These are phyloP conservation scores for Pluteus cervinus DNA, from an alignment of 768 basidiomycete genomes.

Conservation along the genomic window DNA sequence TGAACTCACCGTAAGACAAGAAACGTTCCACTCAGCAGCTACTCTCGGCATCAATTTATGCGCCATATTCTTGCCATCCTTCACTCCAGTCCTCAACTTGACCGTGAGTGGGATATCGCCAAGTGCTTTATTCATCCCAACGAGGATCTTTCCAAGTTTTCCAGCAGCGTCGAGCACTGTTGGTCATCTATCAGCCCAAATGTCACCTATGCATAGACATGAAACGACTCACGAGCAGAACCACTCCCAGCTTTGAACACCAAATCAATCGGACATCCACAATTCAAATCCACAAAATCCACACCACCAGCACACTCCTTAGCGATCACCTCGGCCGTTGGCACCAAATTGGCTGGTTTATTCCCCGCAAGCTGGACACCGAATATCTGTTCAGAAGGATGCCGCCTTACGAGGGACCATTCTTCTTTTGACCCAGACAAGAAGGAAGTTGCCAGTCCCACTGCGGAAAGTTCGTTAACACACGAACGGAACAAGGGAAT, in stretches of 20 bases:
- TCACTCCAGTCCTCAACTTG: constrained; percentile 90
- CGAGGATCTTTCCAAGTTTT: constrained; percentile 79
- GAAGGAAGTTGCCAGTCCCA: constrained; percentile 93
- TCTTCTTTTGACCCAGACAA: constrained; percentile 86
- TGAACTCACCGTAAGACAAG: constrained; percentile 36
- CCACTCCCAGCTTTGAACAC: constrained; percentile 91
- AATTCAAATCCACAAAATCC: constrained; percentile 94
- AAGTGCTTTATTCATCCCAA: constrained; percentile 87
- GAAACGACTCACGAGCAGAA: constrained; percentile 62
- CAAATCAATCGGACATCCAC: constrained; percentile 96
- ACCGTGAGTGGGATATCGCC: constrained; percentile 90
- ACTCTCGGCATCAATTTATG: constrained; percentile 90
- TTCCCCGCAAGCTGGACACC: constrained; percentile 93
- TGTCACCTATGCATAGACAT: constrained; percentile 2
- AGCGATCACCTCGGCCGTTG: constrained; percentile 76
- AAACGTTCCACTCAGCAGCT: constrained; percentile 40
- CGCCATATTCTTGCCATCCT: constrained; percentile 78
- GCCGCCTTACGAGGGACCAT: constrained; percentile 88
- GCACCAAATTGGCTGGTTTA: constrained; percentile 71
- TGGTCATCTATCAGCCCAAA: constrained; percentile 3
- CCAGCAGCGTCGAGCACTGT: constrained; percentile 78
- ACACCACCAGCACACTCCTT: constrained; percentile 59
- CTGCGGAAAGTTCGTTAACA: constrained; percentile 25
- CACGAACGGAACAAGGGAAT: constrained; percentile 3
- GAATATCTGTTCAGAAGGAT: constrained; percentile 81